Evolutionary conservation across 2,329 filamentous ascomycete species (phyloP).

Genomic region (Purpureocillium lavendulum): DNA sequence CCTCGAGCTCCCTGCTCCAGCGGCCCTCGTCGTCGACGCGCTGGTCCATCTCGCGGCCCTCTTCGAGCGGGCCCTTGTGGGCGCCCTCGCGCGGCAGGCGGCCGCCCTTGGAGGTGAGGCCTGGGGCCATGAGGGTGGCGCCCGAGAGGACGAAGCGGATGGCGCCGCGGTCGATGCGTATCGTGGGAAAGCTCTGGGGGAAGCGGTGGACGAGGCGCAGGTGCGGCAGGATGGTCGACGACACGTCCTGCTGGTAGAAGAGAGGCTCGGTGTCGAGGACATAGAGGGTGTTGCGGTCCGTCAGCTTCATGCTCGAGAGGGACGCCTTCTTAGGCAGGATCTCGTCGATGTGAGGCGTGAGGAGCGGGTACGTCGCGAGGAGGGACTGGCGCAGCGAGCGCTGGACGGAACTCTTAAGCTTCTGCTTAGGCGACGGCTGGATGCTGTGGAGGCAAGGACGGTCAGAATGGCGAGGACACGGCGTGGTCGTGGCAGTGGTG

Average conservation of each 20-base stretch:
- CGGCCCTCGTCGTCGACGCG: conserved; percentile 38
- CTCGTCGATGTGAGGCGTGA: conserved; percentile 84
- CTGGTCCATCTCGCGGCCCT: conserved; percentile 35
- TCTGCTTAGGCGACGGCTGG: conserved; percentile 72
- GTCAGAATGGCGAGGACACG: too few relatives aligned
- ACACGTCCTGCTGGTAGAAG: conserved; percentile 80
- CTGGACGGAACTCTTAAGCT: conserved; percentile 95
- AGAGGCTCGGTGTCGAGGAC: conserved; percentile 68
- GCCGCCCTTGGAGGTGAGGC: conserved; percentile 77
- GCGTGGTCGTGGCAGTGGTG: too few relatives aligned
- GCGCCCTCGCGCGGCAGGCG: conserved; percentile 54
- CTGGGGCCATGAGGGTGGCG: conserved; percentile 92
- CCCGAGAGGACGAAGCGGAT: conserved; percentile 94
- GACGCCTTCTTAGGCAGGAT: conserved; percentile 92
- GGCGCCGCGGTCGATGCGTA: conserved; percentile 90
- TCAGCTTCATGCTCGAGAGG: conserved; percentile 83
- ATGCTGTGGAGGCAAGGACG: conserved; percentile 46
- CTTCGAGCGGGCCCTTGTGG: conserved; percentile 17
- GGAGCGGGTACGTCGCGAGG: conserved; percentile 74
- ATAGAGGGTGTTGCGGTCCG: conserved; percentile 85
- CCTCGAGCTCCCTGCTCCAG: conserved; percentile 61
- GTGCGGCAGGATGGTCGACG: conserved; percentile 75
- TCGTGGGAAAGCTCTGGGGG: conserved; percentile 70
- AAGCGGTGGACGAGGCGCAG: conserved; percentile 84
- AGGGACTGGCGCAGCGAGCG: conserved; percentile 77